Evolutionary conservation across 441 rosid species (phyloP).

Genomic region (Codiaeum variegatum): DNA sequence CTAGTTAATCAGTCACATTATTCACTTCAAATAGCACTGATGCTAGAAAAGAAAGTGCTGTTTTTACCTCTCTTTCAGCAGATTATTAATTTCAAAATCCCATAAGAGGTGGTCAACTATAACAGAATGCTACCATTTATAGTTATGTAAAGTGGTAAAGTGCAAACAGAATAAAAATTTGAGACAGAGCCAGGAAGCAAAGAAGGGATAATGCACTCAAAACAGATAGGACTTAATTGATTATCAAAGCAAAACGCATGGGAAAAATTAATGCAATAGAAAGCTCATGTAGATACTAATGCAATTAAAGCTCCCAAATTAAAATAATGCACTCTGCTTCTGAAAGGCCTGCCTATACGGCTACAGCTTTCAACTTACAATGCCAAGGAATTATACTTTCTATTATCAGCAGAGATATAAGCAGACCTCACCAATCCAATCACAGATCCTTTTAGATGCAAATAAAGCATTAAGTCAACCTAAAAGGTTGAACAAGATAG

Average conservation of each 20-base stretch:
- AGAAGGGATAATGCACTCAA: neutral
- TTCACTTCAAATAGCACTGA: too few relatives aligned
- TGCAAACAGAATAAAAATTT: neutral
- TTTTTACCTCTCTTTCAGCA: too few relatives aligned
- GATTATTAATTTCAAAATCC: neutral
- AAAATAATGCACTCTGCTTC: neutral
- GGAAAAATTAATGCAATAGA: neutral
- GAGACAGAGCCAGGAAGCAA: neutral
- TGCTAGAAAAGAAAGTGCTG: too few relatives aligned
- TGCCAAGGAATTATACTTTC: neutral
- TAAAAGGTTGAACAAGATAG: constrained; percentile 8
- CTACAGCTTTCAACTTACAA: neutral
- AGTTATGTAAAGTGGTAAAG: neutral
- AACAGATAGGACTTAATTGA: neutral
- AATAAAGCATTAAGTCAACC: neutral
- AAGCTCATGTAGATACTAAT: neutral
- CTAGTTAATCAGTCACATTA: too few relatives aligned
- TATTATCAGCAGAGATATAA: neutral
- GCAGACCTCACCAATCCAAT: constrained; percentile 5
- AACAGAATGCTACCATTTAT: neutral
- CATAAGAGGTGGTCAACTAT: neutral
- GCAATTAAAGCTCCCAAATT: neutral
- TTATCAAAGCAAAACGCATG: neutral
- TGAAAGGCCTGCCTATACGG: neutral
- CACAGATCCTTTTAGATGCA: neutral